These are phyloP conservation scores for Favolaschia claudopus DNA, from an alignment of 768 basidiomycete species.

Conservation along the genomic window DNA sequence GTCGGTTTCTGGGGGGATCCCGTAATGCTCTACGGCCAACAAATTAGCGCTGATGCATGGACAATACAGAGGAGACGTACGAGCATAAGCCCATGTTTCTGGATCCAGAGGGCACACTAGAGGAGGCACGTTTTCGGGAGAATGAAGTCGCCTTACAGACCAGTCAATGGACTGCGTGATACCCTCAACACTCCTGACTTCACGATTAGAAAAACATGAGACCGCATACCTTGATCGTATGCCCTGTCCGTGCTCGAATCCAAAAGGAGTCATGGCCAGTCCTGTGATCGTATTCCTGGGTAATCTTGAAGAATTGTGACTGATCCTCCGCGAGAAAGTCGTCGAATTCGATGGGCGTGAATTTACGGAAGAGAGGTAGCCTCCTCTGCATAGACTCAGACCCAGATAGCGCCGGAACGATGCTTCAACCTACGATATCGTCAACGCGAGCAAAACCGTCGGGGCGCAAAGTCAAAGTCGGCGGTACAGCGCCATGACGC, in stretches of 20 bases:
- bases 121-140: too few species aligned
- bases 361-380: neutral
- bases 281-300: constrained; percentile 34
- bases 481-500: constrained; percentile 71
- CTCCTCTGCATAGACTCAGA: neutral
- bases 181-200: too few species aligned
- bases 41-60: too few species aligned
- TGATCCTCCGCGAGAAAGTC: constrained; percentile 24
- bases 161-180: too few species aligned
- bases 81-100: neutral
- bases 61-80: too few species aligned
- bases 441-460: constrained; percentile 80
- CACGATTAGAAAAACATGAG: too few species aligned
- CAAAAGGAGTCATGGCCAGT: constrained; percentile 29
- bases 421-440: constrained; percentile 77
- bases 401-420: neutral
- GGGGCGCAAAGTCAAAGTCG: constrained; percentile 65
- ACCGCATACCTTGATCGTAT: constrained; percentile 24
- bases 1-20: neutral
- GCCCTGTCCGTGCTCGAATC: constrained; percentile 34
- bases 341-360: constrained; percentile 21
- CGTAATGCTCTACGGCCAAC: neutral
- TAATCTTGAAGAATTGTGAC: constrained; percentile 31
- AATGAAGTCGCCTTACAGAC: neutral
- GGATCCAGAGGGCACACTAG: constrained; percentile 1